Evolutionary conservation across 2,329 filamentous ascomycete genomes (phyloP).

Genomic region (Falciphora oryzae): DNA sequence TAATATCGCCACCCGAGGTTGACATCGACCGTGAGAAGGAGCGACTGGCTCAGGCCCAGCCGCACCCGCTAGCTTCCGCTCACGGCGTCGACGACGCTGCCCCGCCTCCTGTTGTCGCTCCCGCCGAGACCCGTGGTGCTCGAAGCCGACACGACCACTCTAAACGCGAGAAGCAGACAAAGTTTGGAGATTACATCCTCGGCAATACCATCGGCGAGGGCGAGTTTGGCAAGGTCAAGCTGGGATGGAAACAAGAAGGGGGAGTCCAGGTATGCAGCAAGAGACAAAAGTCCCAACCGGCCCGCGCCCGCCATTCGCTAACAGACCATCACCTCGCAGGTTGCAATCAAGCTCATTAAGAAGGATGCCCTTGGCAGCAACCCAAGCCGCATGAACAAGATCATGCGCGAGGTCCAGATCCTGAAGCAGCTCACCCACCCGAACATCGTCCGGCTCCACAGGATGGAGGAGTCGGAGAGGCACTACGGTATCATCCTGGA

Average conservation of each 20-base stretch:
- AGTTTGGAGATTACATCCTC: constrained; percentile 92
- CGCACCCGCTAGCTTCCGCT: constrained; percentile 29
- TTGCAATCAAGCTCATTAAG: constrained; percentile 96
- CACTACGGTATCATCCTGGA: constrained; percentile 98
- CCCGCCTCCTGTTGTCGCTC: constrained; percentile 39
- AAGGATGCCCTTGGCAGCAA: constrained; percentile 86
- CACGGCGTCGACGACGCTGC: constrained; percentile 40
- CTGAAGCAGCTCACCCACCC: constrained; percentile 81
- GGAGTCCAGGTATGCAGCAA: constrained; percentile 61
- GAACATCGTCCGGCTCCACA: constrained; percentile 93
- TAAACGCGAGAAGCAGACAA: constrained; percentile 66
- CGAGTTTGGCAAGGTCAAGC: constrained; percentile 97
- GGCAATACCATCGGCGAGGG: constrained; percentile 96
- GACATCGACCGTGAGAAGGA: constrained; percentile 68
- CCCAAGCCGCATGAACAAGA: constrained; percentile 85
- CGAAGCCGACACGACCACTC: constrained; percentile 57
- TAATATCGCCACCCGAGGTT: constrained; percentile 69
- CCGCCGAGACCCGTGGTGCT: constrained; percentile 38
- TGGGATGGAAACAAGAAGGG: constrained; percentile 96
- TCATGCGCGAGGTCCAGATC: constrained; percentile 94
- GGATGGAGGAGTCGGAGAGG: constrained; percentile 96
- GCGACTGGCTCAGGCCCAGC: constrained; percentile 57
- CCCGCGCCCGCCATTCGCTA: background rate
- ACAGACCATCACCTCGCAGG: constrained; percentile 39
- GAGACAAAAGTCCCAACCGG: background rate